phyloP scores from a whole-genome alignment of 805 yeast genomes.

The Spathaspora boniae region DNA sequence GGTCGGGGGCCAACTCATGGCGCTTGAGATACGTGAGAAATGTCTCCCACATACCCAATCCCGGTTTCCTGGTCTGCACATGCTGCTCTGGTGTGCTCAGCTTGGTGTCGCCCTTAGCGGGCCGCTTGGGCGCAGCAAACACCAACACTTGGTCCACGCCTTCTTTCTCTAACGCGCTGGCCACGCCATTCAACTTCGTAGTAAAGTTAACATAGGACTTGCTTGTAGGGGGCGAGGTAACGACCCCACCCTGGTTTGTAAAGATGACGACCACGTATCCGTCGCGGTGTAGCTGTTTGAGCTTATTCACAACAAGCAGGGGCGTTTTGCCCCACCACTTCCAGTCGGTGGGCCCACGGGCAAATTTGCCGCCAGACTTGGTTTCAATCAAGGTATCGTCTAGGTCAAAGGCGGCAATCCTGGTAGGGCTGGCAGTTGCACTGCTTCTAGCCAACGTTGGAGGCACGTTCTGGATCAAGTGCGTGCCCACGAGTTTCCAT shows the following conservation, averaged over 20 bases:
- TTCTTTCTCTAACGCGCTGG: constrained; percentile 21
- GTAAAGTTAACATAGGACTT: constrained; percentile 41
- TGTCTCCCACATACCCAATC: constrained; percentile 69
- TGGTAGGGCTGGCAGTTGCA: constrained; percentile 15
- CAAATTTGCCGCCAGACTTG: constrained; percentile 57
- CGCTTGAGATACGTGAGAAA: constrained; percentile 38
- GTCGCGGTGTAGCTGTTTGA: constrained; percentile 19
- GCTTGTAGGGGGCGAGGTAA: constrained; percentile 26
- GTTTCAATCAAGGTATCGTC: constrained; percentile 77
- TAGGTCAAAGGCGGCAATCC: constrained; percentile 75
- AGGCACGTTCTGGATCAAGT: constrained; percentile 44
- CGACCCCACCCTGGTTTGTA: constrained; percentile 80
- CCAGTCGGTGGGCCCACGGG: constrained; percentile 72
- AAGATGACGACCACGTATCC: constrained; percentile 59
- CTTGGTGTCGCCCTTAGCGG: constrained; percentile 22
- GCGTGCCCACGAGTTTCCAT: constrained; percentile 36
- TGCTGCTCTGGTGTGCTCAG: constrained; percentile 31
- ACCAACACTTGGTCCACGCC: constrained; percentile 30
- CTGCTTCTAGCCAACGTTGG: constrained; percentile 9
- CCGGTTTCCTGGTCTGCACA: constrained; percentile 64
- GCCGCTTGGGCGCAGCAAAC: constrained; percentile 63
- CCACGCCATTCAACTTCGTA: constrained; percentile 37
- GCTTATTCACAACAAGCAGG: constrained; percentile 18
- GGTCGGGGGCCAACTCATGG: constrained; percentile 30
- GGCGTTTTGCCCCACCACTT: constrained; percentile 32